phyloP scores from a whole-genome alignment of 2,329 filamentous ascomycete species.

The Colletotrichum sp. region DNA sequence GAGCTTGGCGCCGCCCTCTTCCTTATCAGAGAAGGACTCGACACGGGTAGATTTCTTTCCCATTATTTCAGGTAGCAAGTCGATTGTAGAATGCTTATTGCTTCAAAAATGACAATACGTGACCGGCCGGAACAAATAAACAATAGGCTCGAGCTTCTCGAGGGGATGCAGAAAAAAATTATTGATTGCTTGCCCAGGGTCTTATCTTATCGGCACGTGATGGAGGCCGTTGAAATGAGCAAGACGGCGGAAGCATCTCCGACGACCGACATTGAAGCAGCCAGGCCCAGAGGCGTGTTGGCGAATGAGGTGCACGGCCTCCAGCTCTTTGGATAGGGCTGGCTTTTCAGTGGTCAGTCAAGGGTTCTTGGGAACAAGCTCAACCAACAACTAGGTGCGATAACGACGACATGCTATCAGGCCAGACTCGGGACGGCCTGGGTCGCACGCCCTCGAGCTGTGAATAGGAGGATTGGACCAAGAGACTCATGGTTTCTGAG shows the following conservation, averaged over 20 bases:
- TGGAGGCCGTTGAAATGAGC: neutral
- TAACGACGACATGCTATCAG: neutral
- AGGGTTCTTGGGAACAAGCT: neutral
- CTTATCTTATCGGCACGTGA: conserved; percentile 20
- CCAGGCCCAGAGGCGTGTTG: neutral
- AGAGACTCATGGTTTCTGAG: neutral
- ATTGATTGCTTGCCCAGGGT: neutral
- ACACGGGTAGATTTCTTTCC: neutral
- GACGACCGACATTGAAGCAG: neutral
- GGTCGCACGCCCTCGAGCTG: neutral
- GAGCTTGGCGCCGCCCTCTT: conserved; percentile 15
- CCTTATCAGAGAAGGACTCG: conserved; percentile 9
- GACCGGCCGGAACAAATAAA: neutral
- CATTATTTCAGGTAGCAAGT: neutral
- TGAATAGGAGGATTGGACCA: neutral
- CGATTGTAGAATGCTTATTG: neutral
- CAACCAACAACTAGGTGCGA: neutral
- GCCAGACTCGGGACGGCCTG: neutral
- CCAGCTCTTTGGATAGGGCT: conserved; percentile 6
- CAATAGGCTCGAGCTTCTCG: neutral
- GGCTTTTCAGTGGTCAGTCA: neutral
- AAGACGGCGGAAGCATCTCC: neutral
- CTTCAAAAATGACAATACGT: neutral
- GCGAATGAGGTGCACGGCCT: neutral
- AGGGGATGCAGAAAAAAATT: neutral